Evolutionary conservation across 1,139 yeast species (phyloP).

Genomic region (Suhomyces taliae): DNA sequence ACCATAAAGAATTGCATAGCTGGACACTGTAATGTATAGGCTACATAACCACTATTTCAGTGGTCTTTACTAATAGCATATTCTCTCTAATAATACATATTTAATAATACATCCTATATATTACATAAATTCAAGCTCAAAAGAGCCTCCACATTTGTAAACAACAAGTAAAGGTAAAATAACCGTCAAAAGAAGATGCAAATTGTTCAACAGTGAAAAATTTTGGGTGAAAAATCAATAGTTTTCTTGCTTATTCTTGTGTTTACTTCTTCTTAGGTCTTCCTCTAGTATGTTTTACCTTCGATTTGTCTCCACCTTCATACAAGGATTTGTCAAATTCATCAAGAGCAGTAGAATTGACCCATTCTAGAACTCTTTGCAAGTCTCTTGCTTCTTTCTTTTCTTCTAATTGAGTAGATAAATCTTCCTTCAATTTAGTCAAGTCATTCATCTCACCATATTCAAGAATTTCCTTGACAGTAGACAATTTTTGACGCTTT

Average conservation of each 20-base stretch:
- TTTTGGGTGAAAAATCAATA: no score
- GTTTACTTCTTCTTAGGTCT: slow-evolving; percentile 5
- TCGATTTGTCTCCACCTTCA: slow-evolving; percentile 53
- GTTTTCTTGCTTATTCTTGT: not conserved
- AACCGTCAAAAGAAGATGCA: not conserved
- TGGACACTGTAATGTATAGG: no score
- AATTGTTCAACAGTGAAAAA: no score
- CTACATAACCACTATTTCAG: no score
- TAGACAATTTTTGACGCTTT: slow-evolving; percentile 25
- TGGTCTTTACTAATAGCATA: no score
- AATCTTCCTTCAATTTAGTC: slow-evolving; percentile 24
- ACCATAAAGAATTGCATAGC: no score
- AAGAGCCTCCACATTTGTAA: no score
- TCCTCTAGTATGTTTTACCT: slow-evolving; percentile 20
- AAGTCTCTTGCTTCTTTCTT: slow-evolving; percentile 40
- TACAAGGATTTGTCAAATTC: slow-evolving; percentile 52
- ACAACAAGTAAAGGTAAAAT: not conserved
- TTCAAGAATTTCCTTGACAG: slow-evolving; percentile 30
- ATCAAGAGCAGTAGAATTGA: slow-evolving; percentile 57
- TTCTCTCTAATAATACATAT: not conserved
- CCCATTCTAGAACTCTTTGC: slow-evolving; percentile 58
- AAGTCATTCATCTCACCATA: slow-evolving; percentile 34
- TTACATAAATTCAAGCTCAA: not conserved
- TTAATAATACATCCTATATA: slow-evolving; percentile 2
- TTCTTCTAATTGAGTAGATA: slow-evolving; percentile 29